Evolutionary conservation across 2,329 filamentous ascomycete genomes (phyloP), one percentile per base, ranked within the genome.

Genomic region (Xylariomycetidae sp.): DNA sequence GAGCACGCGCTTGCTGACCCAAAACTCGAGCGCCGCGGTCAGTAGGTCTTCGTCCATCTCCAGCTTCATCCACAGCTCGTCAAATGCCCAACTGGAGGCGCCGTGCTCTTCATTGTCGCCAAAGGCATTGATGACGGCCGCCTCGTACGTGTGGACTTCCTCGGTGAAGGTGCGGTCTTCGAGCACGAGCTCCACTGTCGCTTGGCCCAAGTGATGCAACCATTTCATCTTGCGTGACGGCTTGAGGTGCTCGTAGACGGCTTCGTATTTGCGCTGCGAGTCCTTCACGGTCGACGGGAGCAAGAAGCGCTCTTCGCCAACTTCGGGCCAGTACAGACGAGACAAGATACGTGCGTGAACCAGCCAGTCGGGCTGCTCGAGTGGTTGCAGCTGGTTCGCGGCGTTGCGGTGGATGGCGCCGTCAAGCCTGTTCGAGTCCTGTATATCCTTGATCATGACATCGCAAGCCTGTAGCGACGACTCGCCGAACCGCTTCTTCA

Each of bases 371-470:
- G 54, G 32, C 32, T 50, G 35, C 14, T 46, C 37, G 31, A 48
- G 48, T n/a, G n/a, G n/a, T 6, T 49, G 40, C 28, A 43, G 46
- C 14, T 47, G 46, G 31, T 43, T 48, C 26, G 49, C 37, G 27
- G 47, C 42, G 32, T 49, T 65, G 36, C 68, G 71, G 25, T 77
- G 68, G 29, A 95, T 77, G 10, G 72, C 65, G 6, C 68, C 63
- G 53, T 95, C 85, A 38, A 93, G 76, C 25, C 76, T 73, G 40
- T 73, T 72, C 2, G 88, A 94, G 52, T 95, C 89, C 44, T 84
- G 74, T 22, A 96, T 84, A 56, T 98, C 92, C 43, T 83, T 85
- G 37, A 98, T 75, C 92, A 98, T 98, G 50, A 98, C 92, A 54
- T 98, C 90, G 58, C 89, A 95, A 30, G 85, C 85, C 56, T 96